Base-by-base conservation (phyloP, 257 asterid genomes). In the Petrea volubilis region DNA sequence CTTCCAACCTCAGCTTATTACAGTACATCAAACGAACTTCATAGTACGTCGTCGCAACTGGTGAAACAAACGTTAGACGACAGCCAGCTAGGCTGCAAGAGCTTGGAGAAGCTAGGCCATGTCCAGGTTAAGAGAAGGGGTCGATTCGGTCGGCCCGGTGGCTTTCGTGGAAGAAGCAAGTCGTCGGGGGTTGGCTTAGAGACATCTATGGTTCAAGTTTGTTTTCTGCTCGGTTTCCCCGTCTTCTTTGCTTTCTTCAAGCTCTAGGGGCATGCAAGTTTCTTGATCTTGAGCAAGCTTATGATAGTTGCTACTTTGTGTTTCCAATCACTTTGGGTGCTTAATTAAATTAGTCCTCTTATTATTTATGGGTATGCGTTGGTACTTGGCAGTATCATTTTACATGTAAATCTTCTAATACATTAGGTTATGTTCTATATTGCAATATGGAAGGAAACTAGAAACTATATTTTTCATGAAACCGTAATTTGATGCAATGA, bases 211-310 rank as follows among this genome's bases (percentile, higher is more conserved):
- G 13, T 43, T 28, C 70, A 44, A 25, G 8, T 64, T 2, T 43
- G 41, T 44, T 64, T n/a, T 24, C 38, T 44, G 14, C 53, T 64
- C 24, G 28, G 57, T 44, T 43, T 64, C 70, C 25, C 58, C n/a
- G n/a, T n/a, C 44, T 24, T 63, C 68, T 9, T 36, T 62, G 53
- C 23, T 27, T 24, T 44, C 40, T 64, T 64, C n/a, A 6, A 43
- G 56, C 6, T 64, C 25, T 64, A 64, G n/a, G n/a, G 25, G 14
- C 57, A 43, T 27, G 1, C 67, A 20, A 10, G 24, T 15, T 15
- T 64, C 3, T 38, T 24, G 43, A 14, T 64, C 9, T 64, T 25
- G 57, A 25, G 24, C 51, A 38, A 38, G 67, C 21, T 61, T 34
- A 2, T 24, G 5, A 0, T 29, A 15, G 41, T 14, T 58, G 18